These are phyloP conservation scores for Botryosphaeria agaves DNA, from an alignment of 2,329 filamentous ascomycete genomes.

Conservation along the genomic window DNA sequence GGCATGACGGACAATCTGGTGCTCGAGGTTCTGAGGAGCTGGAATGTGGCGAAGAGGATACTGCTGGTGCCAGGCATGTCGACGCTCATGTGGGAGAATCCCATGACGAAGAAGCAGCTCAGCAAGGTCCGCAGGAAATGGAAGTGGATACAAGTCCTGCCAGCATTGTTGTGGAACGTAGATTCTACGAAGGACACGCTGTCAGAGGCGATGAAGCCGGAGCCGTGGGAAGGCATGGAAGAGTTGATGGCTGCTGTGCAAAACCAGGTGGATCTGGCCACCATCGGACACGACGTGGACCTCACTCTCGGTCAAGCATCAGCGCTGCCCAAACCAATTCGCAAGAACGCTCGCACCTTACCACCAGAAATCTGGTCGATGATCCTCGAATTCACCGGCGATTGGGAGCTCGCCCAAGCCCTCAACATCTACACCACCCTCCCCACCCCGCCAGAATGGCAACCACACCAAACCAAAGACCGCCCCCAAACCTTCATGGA, in stretches of 20 bases:
- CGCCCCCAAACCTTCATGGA: slow-evolving; percentile 55
- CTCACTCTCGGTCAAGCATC: slow-evolving; percentile 15
- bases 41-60: slow-evolving; percentile 75
- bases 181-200: slow-evolving; percentile 32
- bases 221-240: slow-evolving; percentile 42
- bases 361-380: slow-evolving; percentile 83
- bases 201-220: slow-evolving; percentile 18
- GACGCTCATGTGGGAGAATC: slow-evolving; percentile 75
- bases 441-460: slow-evolving; percentile 57
- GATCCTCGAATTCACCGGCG: slow-evolving; percentile 65
- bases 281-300: slow-evolving; percentile 54
- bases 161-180: slow-evolving; percentile 71
- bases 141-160: slow-evolving; percentile 71
- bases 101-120: slow-evolving; percentile 73
- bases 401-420: slow-evolving; percentile 80
- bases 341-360: slow-evolving; percentile 25
- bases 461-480: slow-evolving; percentile 41
- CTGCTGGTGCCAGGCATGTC: slow-evolving; percentile 82
- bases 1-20: slow-evolving; percentile 69
- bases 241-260: slow-evolving; percentile 59
- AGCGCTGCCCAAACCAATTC: slow-evolving; percentile 22
- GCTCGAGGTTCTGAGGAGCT: slow-evolving; percentile 65
- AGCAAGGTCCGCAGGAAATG: slow-evolving; percentile 69
- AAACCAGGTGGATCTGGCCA: slow-evolving; percentile 60
- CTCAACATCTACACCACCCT: slow-evolving; percentile 68